Percentiles rank a stretch among this genome's conserved stretches.
Evolutionary conservation across 108 stramenopile genomes (phyloP).

Genomic region (Parietichytrium sp.): DNA sequence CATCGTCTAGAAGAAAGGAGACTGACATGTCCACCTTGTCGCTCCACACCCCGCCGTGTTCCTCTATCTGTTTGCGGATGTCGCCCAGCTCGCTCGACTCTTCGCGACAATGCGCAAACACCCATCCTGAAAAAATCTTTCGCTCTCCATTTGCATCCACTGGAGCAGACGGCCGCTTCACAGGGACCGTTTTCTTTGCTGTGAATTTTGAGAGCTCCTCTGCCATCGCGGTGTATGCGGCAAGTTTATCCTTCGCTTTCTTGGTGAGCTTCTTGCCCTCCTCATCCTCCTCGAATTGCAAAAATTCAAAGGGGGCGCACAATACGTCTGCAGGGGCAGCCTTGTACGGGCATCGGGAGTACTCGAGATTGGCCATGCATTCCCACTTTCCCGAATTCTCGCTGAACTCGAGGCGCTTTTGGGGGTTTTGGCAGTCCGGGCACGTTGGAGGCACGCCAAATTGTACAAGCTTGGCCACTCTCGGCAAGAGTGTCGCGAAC

Average conservation of each 20-base stretch:
- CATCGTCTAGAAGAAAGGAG: not conserved
- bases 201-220: too few relatives aligned
- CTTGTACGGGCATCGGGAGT: not conserved
- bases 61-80: not conserved
- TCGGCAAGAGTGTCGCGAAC: constrained; percentile 1
- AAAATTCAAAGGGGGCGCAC: not conserved
- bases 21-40: not conserved
- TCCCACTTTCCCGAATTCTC: constrained; percentile 2
- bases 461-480: not conserved
- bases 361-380: not conserved
- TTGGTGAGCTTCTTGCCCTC: too few relatives aligned
- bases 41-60: not conserved
- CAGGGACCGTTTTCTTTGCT: too few relatives aligned
- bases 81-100: not conserved
- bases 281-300: not conserved
- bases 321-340: not conserved
- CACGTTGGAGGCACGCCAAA: constrained; percentile 21
- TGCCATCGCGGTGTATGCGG: too few relatives aligned
- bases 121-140: not conserved
- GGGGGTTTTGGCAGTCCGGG: not conserved
- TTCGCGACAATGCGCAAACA: not conserved
- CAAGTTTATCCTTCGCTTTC: too few relatives aligned
- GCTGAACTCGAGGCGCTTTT: not conserved
- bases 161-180: too few relatives aligned
- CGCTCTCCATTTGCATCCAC: too few relatives aligned